Base-by-base conservation (phyloP, 768 basidiomycete species). In the Sarcomyxa edulis region DNA sequence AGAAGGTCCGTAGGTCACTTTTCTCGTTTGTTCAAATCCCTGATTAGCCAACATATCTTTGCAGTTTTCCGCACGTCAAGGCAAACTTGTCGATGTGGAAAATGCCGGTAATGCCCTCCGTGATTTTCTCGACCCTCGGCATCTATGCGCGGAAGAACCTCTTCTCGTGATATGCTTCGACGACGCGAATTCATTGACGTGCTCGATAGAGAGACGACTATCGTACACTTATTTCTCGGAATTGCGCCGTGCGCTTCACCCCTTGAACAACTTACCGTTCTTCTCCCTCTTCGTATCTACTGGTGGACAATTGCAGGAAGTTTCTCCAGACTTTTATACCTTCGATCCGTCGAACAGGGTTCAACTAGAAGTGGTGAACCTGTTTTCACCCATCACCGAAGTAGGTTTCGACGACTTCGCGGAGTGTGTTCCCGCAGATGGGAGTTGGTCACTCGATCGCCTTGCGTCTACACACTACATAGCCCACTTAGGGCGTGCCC, bases 401-500 rank as follows among this genome's bases (percentile, higher is more conserved):
- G 31, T 53, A 25, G 55, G 52, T 7, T 55, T 58, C 33, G 59
- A 60, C 39, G 26, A 19, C 4, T n/a, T 40, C 12, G 19, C 31
- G 6, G 7, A 16, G 16, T n/a, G 15, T 12, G 14, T 32, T 10
- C 20, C 27, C 38, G 27, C 30, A 30, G 34, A 34, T 7, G 47
- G 45, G 10, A 15, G 32, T 23, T 44, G 38, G 32, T 37, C 35
- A 12, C 32, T 60, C 16, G 42, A 46, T 22, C 12, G 42, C 14
- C 35, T 56, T 22, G 47, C 51, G 14, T 33, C 29, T 19, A 37
- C 33, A 19, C 18, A 39, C 12, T 42, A 45, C 20, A 56, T 50
- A 25, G 41, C 35, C 22, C 28, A 37, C 36, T 36, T 49, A 4
- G 58, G 60, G 27, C 53, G 57, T 29, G 56, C 56, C 5, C 43